Conservation (phyloP, 202 grass and related monocot genomes). For the Zizania palustris region DNA sequence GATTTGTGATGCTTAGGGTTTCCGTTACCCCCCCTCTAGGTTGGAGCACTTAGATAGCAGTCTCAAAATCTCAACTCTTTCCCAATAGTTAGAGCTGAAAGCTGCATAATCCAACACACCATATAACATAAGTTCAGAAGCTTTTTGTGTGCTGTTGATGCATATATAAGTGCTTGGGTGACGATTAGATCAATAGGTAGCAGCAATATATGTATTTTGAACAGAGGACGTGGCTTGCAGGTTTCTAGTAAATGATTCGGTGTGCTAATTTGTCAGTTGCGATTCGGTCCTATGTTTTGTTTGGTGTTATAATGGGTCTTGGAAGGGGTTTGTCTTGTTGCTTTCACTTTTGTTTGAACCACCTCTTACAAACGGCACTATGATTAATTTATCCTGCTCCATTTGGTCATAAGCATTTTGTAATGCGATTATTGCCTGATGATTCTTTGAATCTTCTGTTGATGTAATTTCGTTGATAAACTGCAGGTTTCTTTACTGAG, state of each 20-base stretch:
- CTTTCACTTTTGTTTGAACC: background rate
- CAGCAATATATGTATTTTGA: background rate
- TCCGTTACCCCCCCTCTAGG: background rate
- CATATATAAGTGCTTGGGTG: background rate
- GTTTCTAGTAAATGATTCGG: background rate
- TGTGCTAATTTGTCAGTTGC: background rate
- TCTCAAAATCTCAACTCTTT: background rate
- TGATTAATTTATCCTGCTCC: conserved; percentile 19
- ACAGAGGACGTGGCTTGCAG: background rate
- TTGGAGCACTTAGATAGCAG: background rate
- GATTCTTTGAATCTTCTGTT: conserved; percentile 17
- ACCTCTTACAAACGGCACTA: conserved; percentile 4
- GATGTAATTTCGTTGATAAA: conserved; percentile 20
- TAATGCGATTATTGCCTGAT: conserved; percentile 19
- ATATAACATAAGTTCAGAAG: background rate
- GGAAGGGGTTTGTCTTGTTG: background rate
- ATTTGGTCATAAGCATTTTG: background rate
- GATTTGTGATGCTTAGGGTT: conserved; percentile 25
- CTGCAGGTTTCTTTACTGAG: conserved; percentile 49
- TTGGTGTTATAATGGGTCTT: background rate
- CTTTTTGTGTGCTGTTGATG: conserved; percentile 22
- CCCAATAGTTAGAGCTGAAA: background rate
- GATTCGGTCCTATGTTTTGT: background rate
- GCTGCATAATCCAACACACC: background rate
- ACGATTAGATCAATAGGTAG: background rate